A percentile compares a stretch with the other conserved stretches of the same genome.
Conservation (phyloP, 805 yeast genomes). For the Starmerella asiatica region DNA sequence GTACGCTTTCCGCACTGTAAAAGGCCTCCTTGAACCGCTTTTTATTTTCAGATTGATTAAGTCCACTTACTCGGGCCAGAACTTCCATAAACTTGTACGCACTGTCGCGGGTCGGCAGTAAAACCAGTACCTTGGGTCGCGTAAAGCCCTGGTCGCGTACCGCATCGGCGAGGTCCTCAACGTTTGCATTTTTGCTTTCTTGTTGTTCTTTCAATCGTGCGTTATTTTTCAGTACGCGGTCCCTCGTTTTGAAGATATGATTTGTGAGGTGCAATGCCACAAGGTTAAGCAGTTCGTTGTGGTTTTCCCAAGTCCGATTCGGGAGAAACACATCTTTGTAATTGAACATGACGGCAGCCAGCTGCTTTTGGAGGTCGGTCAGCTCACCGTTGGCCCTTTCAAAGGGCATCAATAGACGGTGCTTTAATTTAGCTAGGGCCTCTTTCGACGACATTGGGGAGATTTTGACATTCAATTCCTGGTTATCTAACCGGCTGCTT, state of each 20-base stretch:
- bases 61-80: conserved; percentile 47
- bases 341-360: conserved; percentile 53
- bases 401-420: conserved; percentile 29
- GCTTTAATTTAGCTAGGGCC: conserved; percentile 29
- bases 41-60: conserved; percentile 67
- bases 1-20: conserved; percentile 36
- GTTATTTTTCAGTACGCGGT: conserved; percentile 66
- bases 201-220: conserved; percentile 31
- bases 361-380: conserved; percentile 35
- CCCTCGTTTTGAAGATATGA: conserved; percentile 78
- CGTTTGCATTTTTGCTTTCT: conserved; percentile 26
- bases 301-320: conserved; percentile 38
- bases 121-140: conserved; percentile 71
- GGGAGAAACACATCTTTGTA: conserved; percentile 63
- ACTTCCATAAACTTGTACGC: conserved; percentile 57
- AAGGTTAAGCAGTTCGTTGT: conserved; percentile 42
- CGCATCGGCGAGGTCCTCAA: conserved; percentile 31
- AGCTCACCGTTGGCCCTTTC: conserved; percentile 26
- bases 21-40: conserved; percentile 64
- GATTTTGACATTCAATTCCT: background rate
- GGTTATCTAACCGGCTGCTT: background rate
- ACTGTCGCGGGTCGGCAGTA: conserved; percentile 71
- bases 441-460: background rate
- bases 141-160: conserved; percentile 90
- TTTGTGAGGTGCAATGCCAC: conserved; percentile 63